phyloP scores from a whole-genome alignment of 495 filamentous ascomycete genomes.

The Oidiodendron maius region DNA sequence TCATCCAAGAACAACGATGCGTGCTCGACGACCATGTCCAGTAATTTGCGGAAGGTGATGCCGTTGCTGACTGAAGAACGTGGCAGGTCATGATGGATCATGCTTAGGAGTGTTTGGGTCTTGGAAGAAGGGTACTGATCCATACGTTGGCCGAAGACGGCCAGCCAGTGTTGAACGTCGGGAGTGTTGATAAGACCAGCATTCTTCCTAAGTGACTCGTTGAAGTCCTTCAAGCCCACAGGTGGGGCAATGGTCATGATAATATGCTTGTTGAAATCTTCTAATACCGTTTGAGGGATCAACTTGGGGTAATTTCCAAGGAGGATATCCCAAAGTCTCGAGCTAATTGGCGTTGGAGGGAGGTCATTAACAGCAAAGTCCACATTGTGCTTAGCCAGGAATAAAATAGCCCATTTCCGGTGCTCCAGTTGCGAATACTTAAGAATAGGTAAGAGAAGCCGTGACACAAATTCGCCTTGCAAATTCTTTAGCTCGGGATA shows the following conservation, averaged over 20 bases:
- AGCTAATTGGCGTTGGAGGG: conserved; percentile 17
- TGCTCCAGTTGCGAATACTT: no score
- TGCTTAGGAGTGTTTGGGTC: neutral
- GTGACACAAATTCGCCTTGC: no score
- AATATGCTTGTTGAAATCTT: conserved; percentile 9
- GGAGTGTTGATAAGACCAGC: conserved; percentile 12
- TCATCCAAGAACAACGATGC: conserved; percentile 16
- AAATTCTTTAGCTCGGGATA: no score
- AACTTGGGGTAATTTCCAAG: conserved; percentile 5
- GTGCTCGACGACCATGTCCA: conserved; percentile 8
- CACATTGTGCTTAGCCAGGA: conserved; percentile 20
- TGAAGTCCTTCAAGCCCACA: conserved; percentile 14
- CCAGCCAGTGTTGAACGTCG: conserved; percentile 25
- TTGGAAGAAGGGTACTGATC: neutral
- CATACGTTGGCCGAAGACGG: conserved; percentile 8
- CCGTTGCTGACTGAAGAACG: neutral
- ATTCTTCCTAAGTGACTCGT: conserved; percentile 13
- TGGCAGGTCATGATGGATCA: conserved; percentile 10
- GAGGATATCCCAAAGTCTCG: conserved; percentile 6
- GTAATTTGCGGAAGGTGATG: neutral
- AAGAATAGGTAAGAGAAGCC: no score
- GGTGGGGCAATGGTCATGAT: conserved; percentile 10
- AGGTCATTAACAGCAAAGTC: conserved; percentile 12
- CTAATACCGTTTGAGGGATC: conserved; percentile 13
- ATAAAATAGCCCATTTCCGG: no score